Conservation (phyloP, 1,139 yeast genomes). For the Saccharomycopsis hybrid region DNA sequence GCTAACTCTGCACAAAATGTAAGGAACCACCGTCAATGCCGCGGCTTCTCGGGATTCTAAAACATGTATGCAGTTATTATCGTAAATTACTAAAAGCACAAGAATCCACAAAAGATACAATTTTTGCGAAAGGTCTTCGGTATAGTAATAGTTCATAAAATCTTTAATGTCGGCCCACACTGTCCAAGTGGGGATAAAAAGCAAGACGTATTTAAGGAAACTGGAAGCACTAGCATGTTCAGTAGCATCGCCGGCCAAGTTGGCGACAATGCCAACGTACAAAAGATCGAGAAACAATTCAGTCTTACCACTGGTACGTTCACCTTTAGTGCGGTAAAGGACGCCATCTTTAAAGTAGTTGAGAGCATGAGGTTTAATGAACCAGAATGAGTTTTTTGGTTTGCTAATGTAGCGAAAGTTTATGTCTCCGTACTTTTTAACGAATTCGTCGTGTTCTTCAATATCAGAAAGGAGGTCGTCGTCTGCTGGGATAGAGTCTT, state of each 20-base stretch:
- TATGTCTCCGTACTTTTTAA: slow-evolving; percentile 45
- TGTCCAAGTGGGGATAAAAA: slow-evolving; percentile 55
- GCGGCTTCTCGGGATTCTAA: slow-evolving; percentile 33
- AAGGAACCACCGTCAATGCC: slow-evolving; percentile 41
- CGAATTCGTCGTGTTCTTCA: slow-evolving; percentile 34
- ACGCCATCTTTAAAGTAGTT: slow-evolving; percentile 56
- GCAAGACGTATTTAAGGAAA: slow-evolving; percentile 42
- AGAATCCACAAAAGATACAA: slow-evolving; percentile 49
- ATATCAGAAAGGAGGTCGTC: too few relatives aligned
- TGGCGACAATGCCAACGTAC: slow-evolving; percentile 60
- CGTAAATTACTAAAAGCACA: slow-evolving; percentile 43
- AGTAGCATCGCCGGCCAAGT: slow-evolving; percentile 50
- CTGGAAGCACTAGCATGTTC: slow-evolving; percentile 45
- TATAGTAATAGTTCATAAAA: slow-evolving; percentile 58
- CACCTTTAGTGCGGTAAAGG: slow-evolving; percentile 50
- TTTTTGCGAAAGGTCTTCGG: slow-evolving; percentile 54
- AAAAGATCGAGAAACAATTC: slow-evolving; percentile 59
- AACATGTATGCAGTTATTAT: slow-evolving; percentile 43
- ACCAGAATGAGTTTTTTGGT: slow-evolving; percentile 40
- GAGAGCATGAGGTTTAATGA: slow-evolving; percentile 52
- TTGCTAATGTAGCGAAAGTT: slow-evolving; percentile 42
- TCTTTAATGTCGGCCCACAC: slow-evolving; percentile 64
- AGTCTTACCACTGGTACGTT: slow-evolving; percentile 44
- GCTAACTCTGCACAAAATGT: slow-evolving; percentile 41
- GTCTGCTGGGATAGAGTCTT: too few relatives aligned